These are phyloP conservation scores for Mitragyna speciosa DNA, from an alignment of 257 asterid genomes.

Conservation along the genomic window DNA sequence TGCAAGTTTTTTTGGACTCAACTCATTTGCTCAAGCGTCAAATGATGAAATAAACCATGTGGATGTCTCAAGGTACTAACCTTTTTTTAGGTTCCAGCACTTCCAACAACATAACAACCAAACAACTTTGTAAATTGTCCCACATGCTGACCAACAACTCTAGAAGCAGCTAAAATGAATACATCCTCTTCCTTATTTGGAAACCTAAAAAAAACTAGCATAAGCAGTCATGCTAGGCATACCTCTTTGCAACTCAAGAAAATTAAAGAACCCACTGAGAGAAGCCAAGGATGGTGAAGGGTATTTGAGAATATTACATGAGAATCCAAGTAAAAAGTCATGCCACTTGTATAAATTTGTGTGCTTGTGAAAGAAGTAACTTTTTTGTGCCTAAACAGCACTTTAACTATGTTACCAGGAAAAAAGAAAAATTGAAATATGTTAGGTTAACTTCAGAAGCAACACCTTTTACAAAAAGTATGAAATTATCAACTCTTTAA, in stretches of 20 bases:
- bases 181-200: constrained; percentile 36
- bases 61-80: neutral
- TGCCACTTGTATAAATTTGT: neutral
- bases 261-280: neutral
- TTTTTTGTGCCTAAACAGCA: neutral
- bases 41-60: neutral
- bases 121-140: constrained; percentile 32
- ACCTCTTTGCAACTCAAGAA: constrained; percentile 11
- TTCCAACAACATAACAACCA: constrained; percentile 38
- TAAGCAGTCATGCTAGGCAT: constrained; percentile 36
- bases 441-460: neutral
- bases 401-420: neutral
- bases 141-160: constrained; percentile 39
- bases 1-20: neutral
- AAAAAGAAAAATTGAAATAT: no score
- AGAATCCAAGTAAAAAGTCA: neutral
- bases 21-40: neutral
- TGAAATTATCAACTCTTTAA: neutral
- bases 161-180: constrained; percentile 35
- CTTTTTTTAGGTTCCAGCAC: constrained; percentile 38
- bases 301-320: neutral
- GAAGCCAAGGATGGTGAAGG: neutral
- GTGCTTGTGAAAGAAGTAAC: neutral
- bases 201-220: constrained; percentile 34
- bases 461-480: neutral